phyloP scores from a whole-genome alignment of 2,329 filamentous ascomycete genomes.

The Fusarium falciforme region DNA sequence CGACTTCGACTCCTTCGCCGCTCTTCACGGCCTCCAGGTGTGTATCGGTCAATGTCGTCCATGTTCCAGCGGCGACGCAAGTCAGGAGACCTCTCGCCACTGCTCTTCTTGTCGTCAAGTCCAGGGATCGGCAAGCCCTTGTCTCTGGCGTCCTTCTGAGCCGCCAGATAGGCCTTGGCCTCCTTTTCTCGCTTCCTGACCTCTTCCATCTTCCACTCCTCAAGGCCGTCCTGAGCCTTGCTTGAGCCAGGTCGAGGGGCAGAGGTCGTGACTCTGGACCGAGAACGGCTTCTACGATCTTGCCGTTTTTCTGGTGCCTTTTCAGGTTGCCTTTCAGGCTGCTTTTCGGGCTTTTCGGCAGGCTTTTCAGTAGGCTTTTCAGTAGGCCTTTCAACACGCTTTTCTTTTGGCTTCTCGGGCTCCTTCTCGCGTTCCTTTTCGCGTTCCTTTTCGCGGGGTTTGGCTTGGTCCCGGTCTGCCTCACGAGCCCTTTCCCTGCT shows the following conservation, averaged over 20 bases:
- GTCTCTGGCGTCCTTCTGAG: conserved; percentile 69
- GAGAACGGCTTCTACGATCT: conserved; percentile 59
- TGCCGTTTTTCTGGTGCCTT: conserved; percentile 27
- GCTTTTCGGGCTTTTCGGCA: neutral
- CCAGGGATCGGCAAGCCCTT: conserved; percentile 69
- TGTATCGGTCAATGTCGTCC: conserved; percentile 58
- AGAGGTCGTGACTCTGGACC: conserved; percentile 53
- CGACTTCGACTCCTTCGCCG: conserved; percentile 51
- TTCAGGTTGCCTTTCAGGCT: conserved; percentile 12
- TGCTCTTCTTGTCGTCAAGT: conserved; percentile 64
- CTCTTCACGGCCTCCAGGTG: conserved; percentile 57
- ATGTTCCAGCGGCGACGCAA: conserved; percentile 44
- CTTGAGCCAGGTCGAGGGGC: conserved; percentile 52
- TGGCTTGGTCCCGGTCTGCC: conserved; percentile 34
- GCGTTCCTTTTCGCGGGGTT: conserved; percentile 37
- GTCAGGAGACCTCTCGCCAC: conserved; percentile 59
- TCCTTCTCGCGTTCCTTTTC: conserved; percentile 32
- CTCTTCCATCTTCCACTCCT: conserved; percentile 70
- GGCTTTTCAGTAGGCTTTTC: neutral
- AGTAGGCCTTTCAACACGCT: neutral
- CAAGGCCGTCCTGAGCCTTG: conserved; percentile 60
- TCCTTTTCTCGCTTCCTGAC: conserved; percentile 72
- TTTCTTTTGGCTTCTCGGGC: conserved; percentile 31
- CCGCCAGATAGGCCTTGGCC: conserved; percentile 72
- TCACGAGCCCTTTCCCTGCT: conserved; percentile 44